A percentile compares a stretch with the other conserved stretches of the same genome.
Conservation (phyloP, 2,329 filamentous ascomycete species). For the Aureobasidium lini region DNA sequence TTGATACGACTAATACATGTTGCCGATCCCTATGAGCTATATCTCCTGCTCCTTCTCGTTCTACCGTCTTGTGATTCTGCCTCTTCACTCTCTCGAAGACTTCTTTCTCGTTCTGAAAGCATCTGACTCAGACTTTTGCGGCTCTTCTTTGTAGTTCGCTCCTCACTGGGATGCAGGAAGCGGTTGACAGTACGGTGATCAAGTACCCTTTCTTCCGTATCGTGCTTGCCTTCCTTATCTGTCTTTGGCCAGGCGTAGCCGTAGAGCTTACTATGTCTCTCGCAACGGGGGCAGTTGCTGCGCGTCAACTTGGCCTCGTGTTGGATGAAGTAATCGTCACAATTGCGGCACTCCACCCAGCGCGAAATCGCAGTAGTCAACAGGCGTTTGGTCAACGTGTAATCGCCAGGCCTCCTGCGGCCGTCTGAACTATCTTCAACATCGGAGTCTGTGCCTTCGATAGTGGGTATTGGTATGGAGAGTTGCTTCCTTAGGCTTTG, state of each 20-base stretch:
- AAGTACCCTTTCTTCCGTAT: conserved; percentile 61
- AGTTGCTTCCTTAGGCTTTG: conserved; percentile 15
- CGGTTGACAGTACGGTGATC: conserved; percentile 85
- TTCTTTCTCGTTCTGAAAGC: conserved; percentile 22
- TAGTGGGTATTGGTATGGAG: conserved; percentile 20
- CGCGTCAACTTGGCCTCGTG: conserved; percentile 79
- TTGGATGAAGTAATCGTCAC: conserved; percentile 76
- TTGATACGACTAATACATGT: not conserved
- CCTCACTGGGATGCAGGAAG: conserved; percentile 56
- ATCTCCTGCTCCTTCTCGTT: conserved; percentile 17
- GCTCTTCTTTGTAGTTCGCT: conserved; percentile 28
- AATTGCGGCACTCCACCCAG: conserved; percentile 87
- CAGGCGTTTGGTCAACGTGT: conserved; percentile 70
- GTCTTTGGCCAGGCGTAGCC: conserved; percentile 97
- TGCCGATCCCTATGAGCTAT: not conserved
- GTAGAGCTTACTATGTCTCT: conserved; percentile 91
- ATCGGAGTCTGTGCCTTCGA: conserved; percentile 18
- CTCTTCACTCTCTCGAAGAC: conserved; percentile 20
- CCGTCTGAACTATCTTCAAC: not conserved
- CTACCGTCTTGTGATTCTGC: conserved; percentile 14
- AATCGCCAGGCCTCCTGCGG: conserved; percentile 45
- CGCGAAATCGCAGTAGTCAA: conserved; percentile 67
- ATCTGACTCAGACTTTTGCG: conserved; percentile 25
- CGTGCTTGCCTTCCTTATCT: conserved; percentile 64
- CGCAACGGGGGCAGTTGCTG: conserved; percentile 81